phyloP scores from a whole-genome alignment of 768 basidiomycete species.

The Trametes meyenii region DNA sequence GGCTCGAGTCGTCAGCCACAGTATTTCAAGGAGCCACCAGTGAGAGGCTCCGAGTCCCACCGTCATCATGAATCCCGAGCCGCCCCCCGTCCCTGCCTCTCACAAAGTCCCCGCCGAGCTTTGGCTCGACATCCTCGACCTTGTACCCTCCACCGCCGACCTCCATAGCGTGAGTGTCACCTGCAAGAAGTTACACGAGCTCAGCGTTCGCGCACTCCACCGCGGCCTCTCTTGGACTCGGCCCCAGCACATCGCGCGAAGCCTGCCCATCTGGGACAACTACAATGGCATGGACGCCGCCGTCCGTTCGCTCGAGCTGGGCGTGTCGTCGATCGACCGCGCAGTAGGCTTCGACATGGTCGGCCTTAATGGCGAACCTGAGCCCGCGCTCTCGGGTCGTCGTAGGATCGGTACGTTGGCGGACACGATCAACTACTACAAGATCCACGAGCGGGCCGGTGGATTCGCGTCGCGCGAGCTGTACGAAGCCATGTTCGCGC shows the following conservation, averaged over 20 bases:
- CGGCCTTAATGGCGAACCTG: slow-evolving; percentile 7
- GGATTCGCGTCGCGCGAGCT: slow-evolving; percentile 20
- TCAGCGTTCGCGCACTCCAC: slow-evolving; percentile 37
- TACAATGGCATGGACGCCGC: slow-evolving; percentile 19
- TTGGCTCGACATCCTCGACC: slow-evolving; percentile 43
- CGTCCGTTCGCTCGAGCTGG: slow-evolving; percentile 27
- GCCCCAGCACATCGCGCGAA: slow-evolving; percentile 33
- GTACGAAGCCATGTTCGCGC: slow-evolving; percentile 23
- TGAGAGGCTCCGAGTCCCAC: too few species aligned
- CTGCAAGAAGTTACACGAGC: slow-evolving; percentile 35
- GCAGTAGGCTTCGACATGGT: slow-evolving; percentile 10
- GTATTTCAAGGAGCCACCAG: too few species aligned
- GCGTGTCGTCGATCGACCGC: slow-evolving; percentile 23
- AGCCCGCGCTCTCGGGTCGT: not conserved
- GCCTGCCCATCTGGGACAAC: slow-evolving; percentile 26
- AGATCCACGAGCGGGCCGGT: not conserved
- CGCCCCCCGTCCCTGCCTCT: too few species aligned
- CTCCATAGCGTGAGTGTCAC: slow-evolving; percentile 37
- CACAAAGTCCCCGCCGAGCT: slow-evolving; percentile 39
- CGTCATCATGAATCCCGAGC: too few species aligned
- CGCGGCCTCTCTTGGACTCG: slow-evolving; percentile 38
- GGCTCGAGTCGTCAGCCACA: too few species aligned
- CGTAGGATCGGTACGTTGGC: not conserved
- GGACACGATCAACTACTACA: slow-evolving; percentile 19
- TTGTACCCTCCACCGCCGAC: slow-evolving; percentile 35